A percentile compares a stretch with the other conserved stretches of the same genome.
Conservation (phyloP, 495 filamentous ascomycete species). For the Thozetella sp. region DNA sequence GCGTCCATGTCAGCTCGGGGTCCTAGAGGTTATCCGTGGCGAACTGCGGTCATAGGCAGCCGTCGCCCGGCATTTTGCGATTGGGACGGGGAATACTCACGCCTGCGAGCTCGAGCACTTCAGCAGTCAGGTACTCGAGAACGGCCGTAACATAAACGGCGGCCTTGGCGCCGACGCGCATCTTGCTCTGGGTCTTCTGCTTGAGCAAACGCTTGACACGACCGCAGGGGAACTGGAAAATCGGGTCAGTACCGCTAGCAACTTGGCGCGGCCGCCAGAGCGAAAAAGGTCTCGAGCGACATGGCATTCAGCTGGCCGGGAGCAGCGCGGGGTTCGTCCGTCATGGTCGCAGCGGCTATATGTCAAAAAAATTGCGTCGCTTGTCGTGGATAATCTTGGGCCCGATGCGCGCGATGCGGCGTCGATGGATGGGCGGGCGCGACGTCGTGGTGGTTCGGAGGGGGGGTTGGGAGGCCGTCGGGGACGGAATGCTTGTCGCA, state of each 20-base stretch:
- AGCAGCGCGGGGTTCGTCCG: background rate
- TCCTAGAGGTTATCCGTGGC: slow-evolving; percentile 3
- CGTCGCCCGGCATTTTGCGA: too few species aligned
- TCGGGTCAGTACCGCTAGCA: slow-evolving; percentile 29
- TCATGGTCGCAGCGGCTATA: background rate
- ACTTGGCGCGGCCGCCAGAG: background rate
- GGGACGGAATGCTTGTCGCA: background rate
- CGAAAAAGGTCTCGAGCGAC: background rate
- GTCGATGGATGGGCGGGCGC: background rate
- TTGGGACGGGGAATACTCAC: slow-evolving; percentile 40
- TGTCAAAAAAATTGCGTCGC: background rate
- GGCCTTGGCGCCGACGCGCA: slow-evolving; percentile 98
- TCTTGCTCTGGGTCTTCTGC: slow-evolving; percentile 99
- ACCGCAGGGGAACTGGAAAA: slow-evolving; percentile 89
- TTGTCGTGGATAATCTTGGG: background rate
- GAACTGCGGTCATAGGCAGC: too few species aligned
- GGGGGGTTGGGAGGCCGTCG: background rate
- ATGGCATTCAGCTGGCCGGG: background rate
- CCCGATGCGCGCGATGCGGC: background rate
- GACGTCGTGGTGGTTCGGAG: background rate
- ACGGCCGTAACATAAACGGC: slow-evolving; percentile 98
- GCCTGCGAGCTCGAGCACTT: slow-evolving; percentile 97
- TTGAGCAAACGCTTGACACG: slow-evolving; percentile 99
- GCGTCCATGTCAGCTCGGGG: slow-evolving; percentile 10
- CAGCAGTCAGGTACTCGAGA: slow-evolving; percentile 96